Percentiles rank a stretch among this genome's conserved stretches.
Evolutionary conservation across 2,329 filamentous ascomycete genomes (phyloP).

Genomic region (Hymenoscyphus fructigenus): DNA sequence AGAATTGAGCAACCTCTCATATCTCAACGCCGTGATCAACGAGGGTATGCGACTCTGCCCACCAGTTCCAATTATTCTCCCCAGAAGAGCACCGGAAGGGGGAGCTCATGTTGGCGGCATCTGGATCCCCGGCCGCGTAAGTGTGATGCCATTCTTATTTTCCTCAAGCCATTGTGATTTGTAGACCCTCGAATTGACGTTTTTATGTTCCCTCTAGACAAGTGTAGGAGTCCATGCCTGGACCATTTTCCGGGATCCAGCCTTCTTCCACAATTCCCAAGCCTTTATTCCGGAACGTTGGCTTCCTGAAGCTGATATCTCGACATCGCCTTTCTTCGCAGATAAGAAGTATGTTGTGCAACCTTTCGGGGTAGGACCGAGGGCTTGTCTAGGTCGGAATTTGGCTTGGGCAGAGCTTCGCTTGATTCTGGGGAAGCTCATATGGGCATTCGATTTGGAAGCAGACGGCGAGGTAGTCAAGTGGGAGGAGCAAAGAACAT

Average conservation of each 20-base stretch:
- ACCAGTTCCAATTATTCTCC: not conserved
- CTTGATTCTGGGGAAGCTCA: not conserved
- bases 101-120: not conserved
- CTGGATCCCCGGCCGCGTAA: not conserved
- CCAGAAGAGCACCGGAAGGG: not conserved
- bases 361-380: conserved; percentile 2
- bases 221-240: conserved; percentile 3
- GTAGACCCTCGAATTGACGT: not conserved
- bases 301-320: not conserved
- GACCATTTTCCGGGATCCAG: conserved; percentile 1
- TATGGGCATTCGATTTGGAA: not conserved
- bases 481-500: not conserved
- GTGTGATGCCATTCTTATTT: not conserved
- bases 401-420: not conserved
- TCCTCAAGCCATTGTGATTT: not conserved
- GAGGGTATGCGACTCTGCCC: not conserved
- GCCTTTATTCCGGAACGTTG: conserved; percentile 6
- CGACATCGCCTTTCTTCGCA: conserved; percentile 1
- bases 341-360: not conserved
- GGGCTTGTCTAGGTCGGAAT: not conserved
- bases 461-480: not conserved
- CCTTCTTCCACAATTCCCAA: not conserved
- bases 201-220: not conserved
- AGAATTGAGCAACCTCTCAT: not conserved
- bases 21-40: not conserved